Base-by-base conservation (phyloP, 2,329 filamentous ascomycete species). In the Ophiostoma quercus region DNA sequence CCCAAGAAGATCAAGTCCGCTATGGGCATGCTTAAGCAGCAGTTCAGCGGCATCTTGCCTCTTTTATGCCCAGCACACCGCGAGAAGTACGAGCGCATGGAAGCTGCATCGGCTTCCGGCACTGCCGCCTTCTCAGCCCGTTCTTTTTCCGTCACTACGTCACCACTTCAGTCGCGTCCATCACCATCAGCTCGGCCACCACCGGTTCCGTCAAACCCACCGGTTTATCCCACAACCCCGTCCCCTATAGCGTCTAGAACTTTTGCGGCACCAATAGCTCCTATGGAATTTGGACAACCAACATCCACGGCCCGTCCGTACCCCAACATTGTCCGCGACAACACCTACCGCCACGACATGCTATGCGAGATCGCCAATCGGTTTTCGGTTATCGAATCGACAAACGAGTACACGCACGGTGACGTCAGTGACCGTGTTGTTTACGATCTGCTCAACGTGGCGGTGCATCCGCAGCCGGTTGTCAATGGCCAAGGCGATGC, bases 341-440 rank as follows among this genome's bases (percentile, higher is more conserved):
- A 51, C 16, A 12, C 22, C 22, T 73, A 73, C 65, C 71, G 73
- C 11, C 16, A 25, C n/a, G 65, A 70, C 12, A 67, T 72, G 67
- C 67, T 73, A 0, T 12, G 25, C 12, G 73, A 74, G 67, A 69
- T 74, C 11, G n/a, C 72, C 57, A 65, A 41, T 3, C 62, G 51
- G 29, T 68, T 71, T 5, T 12, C n/a, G 4, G 34, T 37, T 2
- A 51, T 34, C 22, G 41, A 47, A 34, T 11, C 4, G 67, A 60
- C 9, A 62, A 22, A 34, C 19, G 67, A 67, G 25, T 37, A 25
- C 12, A 73, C 73, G 2, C 74, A 74, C 51, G 74, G 74, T 39
- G 69, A 32, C 16, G 70, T 73, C 7, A 71, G 73, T 3, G 72
- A 73, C 69, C 67, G 65, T 7, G 65, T 73, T 14, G 67, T 74